Evolutionary conservation across 2,329 filamentous ascomycete genomes (phyloP).

Genomic region (Pezicula neosporulosa): DNA sequence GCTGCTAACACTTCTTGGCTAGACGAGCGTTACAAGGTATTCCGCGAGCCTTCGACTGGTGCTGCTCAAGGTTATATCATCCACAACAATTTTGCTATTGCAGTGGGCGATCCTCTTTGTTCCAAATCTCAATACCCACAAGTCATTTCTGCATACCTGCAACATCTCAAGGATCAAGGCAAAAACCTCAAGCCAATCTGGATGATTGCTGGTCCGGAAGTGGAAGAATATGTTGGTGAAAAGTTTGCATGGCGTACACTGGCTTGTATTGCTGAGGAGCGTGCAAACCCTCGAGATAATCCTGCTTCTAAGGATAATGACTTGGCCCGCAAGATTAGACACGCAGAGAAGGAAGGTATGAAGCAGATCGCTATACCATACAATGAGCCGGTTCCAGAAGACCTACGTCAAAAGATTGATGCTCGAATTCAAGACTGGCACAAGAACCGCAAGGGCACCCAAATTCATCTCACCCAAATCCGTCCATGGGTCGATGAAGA

Average conservation of each 20-base stretch:
- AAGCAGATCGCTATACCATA: conserved; percentile 71
- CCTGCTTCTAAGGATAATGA: conserved; percentile 68
- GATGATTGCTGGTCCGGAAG: conserved; percentile 78
- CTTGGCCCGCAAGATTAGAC: conserved; percentile 75
- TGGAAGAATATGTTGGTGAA: conserved; percentile 76
- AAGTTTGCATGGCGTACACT: conserved; percentile 85
- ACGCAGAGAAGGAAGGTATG: conserved; percentile 80
- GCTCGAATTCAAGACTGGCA: conserved; percentile 78
- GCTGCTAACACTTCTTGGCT: conserved; percentile 93
- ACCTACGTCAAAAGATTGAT: conserved; percentile 68
- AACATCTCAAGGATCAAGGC: conserved; percentile 66
- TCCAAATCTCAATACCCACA: conserved; percentile 72
- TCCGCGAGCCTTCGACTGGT: conserved; percentile 75
- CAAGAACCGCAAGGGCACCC: conserved; percentile 72
- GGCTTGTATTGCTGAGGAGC: conserved; percentile 85
- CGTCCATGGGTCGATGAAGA: conserved; percentile 80
- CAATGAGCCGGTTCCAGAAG: conserved; percentile 60
- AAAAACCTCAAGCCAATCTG: conserved; percentile 79
- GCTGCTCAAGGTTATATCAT: conserved; percentile 83
- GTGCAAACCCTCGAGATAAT: conserved; percentile 71
- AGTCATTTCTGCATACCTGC: conserved; percentile 71
- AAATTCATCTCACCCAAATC: conserved; percentile 88
- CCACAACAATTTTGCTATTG: conserved; percentile 73
- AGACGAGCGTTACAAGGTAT: conserved; percentile 83
- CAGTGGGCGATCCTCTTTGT: conserved; percentile 84